Base-by-base conservation (phyloP, 2,329 filamentous ascomycete species). In the Aaosphaeria pasadenensis region DNA sequence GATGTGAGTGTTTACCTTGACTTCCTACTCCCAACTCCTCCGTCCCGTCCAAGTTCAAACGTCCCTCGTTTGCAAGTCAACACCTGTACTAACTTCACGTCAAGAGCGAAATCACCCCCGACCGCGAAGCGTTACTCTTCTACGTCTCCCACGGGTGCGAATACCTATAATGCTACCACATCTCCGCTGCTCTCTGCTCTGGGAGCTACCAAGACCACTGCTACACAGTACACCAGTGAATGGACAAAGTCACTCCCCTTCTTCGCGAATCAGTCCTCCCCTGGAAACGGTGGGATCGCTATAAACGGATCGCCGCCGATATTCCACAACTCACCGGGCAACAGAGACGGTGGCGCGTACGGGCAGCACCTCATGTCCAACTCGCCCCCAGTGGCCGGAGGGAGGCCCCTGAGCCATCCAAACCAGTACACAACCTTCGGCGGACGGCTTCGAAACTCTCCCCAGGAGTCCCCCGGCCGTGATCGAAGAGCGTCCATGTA, bases 401-500 rank as follows among this genome's bases (percentile, higher is more conserved):
- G 60, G 45, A 59, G 69, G 30, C 68, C 70, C 30, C 60, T 77
- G 71, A 74, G 74, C 74, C 55, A 78, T 62, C 73, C 51, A 68
- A 80, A 49, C 69, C 68, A 73, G 44, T 74, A 64, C 60, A 64
- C 67, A 57, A 71, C 64, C 57, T 62, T 75, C 63, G 58, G 76
- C 62, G 63, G 74, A 52, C 61, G 61, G 17, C 50, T 64, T 39
- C 64, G 65, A 39, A 52, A 47, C 47, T 64, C 68, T 35, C 66
- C 67, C 11, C 63, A 58, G n/a, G 61, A 62, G 38, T 60, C 60
- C 4, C 55, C 65, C 1, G 59, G 69, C 38, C 64, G 65, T 42
- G 64, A 73, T 54, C 62, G 77, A 48, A 68, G 79, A 61, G 72
- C 76, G 30, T 81, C 80, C 41, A 76, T 80, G 71, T 77, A 80